Evolutionary conservation across 1,284 basidiomycete species (phyloP).

Genomic region (Fistulinella cinereoalba): DNA sequence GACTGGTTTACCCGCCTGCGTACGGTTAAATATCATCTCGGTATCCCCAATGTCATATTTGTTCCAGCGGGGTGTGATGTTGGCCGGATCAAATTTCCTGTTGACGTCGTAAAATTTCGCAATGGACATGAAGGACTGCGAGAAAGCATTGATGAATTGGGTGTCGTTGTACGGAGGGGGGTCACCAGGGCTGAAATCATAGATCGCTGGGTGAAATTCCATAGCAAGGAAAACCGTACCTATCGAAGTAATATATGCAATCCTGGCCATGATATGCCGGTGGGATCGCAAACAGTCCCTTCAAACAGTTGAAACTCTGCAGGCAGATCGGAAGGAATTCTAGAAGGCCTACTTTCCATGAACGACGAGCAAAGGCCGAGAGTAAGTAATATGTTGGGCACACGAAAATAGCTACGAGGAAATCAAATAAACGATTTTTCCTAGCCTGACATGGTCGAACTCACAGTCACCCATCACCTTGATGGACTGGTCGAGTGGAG

Average conservation of each 20-base stretch:
- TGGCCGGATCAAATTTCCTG: conserved; percentile 12
- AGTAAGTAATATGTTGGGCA: conserved; percentile 25
- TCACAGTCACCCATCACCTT: conserved; percentile 23
- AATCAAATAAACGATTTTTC: background rate
- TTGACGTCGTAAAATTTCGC: conserved; percentile 21
- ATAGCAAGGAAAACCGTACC: conserved; percentile 1
- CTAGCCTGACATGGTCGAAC: background rate
- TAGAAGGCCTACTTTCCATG: conserved; percentile 20
- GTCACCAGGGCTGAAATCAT: background rate
- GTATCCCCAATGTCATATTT: conserved; percentile 8
- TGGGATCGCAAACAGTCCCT: conserved; percentile 25
- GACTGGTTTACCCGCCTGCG: conserved; percentile 9
- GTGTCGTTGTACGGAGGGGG: conserved; percentile 19
- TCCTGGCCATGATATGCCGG: conserved; percentile 16
- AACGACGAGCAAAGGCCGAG: conserved; percentile 8
- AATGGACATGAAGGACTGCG: conserved; percentile 24
- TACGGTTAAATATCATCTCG: conserved; percentile 33
- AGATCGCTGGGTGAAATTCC: background rate
- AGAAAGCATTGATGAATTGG: conserved; percentile 25
- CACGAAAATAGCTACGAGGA: conserved; percentile 17
- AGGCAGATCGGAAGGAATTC: too few species aligned
- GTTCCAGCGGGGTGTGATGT: conserved; percentile 28
- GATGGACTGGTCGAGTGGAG: conserved; percentile 14
- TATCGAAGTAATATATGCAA: conserved; percentile 18
- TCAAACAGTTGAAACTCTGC: too few species aligned